phyloP scores from a whole-genome alignment of 1,284 basidiomycete genomes.

The Pseudozyma flocculosa region DNA sequence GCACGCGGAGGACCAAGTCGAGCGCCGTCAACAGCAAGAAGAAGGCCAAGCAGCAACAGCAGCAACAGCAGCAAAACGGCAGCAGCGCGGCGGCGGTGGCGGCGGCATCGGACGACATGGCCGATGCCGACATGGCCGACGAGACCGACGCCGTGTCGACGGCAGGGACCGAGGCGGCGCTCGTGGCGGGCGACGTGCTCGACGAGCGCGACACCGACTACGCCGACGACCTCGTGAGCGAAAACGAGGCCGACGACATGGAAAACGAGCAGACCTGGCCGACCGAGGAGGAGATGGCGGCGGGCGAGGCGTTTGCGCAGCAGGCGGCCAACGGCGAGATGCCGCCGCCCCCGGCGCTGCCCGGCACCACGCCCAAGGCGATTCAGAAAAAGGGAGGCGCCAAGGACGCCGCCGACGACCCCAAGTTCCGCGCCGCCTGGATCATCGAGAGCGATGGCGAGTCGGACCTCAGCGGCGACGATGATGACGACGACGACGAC shows the following conservation, averaged over 20 bases:
- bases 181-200: conserved; percentile 64
- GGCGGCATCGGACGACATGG: conserved; percentile 3
- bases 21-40: conserved; percentile 12
- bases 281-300: conserved; percentile 88
- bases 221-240: conserved; percentile 84
- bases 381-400: conserved; percentile 47
- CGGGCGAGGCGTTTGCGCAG: conserved; percentile 25
- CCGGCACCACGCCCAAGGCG: conserved; percentile 56
- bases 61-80: too few species aligned
- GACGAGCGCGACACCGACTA: conserved; percentile 65
- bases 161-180: conserved; percentile 21
- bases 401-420: conserved; percentile 56
- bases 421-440: conserved; percentile 53
- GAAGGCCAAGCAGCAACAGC: conserved; percentile 3
- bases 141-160: conserved; percentile 43
- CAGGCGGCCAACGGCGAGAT: conserved; percentile 25
- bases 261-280: conserved; percentile 98
- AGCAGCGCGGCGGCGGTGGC: conserved; percentile 5
- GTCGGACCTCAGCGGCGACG: conserved; percentile 66
- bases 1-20: conserved; percentile 19
- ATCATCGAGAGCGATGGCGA: conserved; percentile 52
- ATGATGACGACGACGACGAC: conserved; percentile 74
- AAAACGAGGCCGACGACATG: conserved; percentile 83
- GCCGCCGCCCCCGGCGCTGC: conserved; percentile 56
- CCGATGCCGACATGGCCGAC: conserved; percentile 15